Percentiles rank a stretch among this genome's conserved stretches.
Conservation (phyloP, 192 early-diverging fungal species). For the Piromyces finnis region DNA sequence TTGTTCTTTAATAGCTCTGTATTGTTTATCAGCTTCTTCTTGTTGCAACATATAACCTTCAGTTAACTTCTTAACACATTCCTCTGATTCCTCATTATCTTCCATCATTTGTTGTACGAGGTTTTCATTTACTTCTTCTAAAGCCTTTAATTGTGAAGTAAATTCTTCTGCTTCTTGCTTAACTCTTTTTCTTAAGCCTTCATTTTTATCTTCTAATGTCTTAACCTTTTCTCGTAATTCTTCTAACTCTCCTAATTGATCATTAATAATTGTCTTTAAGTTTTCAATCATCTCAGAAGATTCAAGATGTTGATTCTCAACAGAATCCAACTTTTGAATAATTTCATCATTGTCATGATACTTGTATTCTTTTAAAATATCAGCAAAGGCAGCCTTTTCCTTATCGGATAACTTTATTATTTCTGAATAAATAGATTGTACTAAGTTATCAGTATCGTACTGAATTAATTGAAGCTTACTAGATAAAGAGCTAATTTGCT, state of each 20-base stretch:
- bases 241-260: background rate
- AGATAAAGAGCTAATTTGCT: background rate
- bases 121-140: background rate
- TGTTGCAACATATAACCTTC: background rate
- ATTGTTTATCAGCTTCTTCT: background rate
- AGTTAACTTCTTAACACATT: background rate
- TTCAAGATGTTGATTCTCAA: background rate
- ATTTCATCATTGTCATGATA: background rate
- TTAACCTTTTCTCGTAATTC: background rate
- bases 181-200: background rate
- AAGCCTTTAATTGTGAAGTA: background rate
- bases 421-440: background rate
- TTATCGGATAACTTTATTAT: background rate
- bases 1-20: background rate
- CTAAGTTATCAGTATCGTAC: background rate
- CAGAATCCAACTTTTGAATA: background rate
- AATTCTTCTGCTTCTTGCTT: background rate
- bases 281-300: background rate
- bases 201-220: background rate
- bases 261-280: background rate
- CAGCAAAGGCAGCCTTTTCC: background rate
- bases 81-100: background rate
- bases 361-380: background rate
- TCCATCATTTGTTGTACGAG: background rate
- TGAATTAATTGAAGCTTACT: background rate